Base-by-base conservation (phyloP, 495 filamentous ascomycete genomes). In the Podospora fimiseda region DNA sequence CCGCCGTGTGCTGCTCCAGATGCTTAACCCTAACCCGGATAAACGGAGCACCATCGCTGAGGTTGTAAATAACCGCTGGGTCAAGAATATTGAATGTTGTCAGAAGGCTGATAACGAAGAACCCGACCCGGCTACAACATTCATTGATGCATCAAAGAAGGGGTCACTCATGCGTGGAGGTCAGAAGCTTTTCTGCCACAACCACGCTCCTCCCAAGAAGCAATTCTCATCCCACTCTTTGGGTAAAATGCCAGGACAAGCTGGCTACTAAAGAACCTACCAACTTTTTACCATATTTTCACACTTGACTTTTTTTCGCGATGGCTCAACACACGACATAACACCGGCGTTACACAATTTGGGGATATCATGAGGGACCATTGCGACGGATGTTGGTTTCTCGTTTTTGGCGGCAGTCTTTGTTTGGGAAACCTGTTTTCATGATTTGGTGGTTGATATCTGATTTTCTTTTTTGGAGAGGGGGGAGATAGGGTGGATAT, bases 41-140 rank as follows among this genome's bases (percentile, higher is more conserved):
- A 79, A 77, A 62, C 83, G 88, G 18, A 78, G 84, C 50, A 74
- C 80, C 21, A 84, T 89, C 44, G 66, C 74, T 19, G 77, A 83
- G 0, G 81, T 81, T 11, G 60, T 87, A 46, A 75, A 73, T 45
- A 79, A 82, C 57, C 69, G 79, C 27, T 86, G 77, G 76, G 69
- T 91, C 49, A 83, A 80, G 70, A 68, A 69, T 20, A 76, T 88
- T 48, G 83, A 88, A 56, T 89, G 87, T 69, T 92, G 88, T 64
- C 80, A 82, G 57, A 60, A 80, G 22, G 80, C 83, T 53, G 78
- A 68, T 53, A 79, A 76, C 59, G 78, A 80, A 45, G 78, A 82
- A 30, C 76, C 79, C 23, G 48, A 30, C 30, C 44, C 44, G 21
- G 48, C 42, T 9, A 61, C 65, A 2, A 65, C 56, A 15, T 66